Conservation (phyloP, 2,329 filamentous ascomycete species). For the Apiospora kogelbergensis region DNA sequence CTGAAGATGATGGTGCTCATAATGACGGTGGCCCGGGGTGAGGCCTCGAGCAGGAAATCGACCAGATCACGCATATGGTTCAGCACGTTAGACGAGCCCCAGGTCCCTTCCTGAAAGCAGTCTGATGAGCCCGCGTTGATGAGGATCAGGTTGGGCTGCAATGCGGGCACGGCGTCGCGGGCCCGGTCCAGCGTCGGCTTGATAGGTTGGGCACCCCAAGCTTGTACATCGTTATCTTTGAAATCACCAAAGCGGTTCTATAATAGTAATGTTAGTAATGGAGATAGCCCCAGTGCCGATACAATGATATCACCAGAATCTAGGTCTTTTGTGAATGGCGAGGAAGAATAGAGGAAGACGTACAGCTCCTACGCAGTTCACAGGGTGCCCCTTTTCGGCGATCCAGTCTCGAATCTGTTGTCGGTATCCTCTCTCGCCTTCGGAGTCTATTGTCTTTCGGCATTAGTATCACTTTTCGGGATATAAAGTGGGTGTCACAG, state of each 20-base stretch:
- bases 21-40: constrained; percentile 23
- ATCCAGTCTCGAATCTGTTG: constrained; percentile 27
- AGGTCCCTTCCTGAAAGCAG: constrained; percentile 25
- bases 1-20: constrained; percentile 27
- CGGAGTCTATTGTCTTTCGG: constrained; percentile 12
- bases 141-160: constrained; percentile 28
- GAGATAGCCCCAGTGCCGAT: not conserved
- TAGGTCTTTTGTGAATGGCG: not conserved
- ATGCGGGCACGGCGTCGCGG: constrained; percentile 22
- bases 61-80: constrained; percentile 22
- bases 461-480: too few species aligned
- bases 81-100: constrained; percentile 19
- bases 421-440: constrained; percentile 26
- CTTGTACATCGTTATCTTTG: constrained; percentile 29
- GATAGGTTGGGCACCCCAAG: constrained; percentile 24
- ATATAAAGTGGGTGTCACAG: too few species aligned
- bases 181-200: constrained; percentile 23
- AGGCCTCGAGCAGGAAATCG: constrained; percentile 22
- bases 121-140: constrained; percentile 29
- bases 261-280: not conserved
- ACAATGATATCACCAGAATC: too few species aligned
- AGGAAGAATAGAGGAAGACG: not conserved
- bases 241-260: constrained; percentile 29
- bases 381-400: constrained; percentile 22
- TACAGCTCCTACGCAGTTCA: constrained; percentile 25